phyloP scores from a whole-genome alignment of 345 rosid genomes.

The Rhodomyrtus tomentosa region DNA sequence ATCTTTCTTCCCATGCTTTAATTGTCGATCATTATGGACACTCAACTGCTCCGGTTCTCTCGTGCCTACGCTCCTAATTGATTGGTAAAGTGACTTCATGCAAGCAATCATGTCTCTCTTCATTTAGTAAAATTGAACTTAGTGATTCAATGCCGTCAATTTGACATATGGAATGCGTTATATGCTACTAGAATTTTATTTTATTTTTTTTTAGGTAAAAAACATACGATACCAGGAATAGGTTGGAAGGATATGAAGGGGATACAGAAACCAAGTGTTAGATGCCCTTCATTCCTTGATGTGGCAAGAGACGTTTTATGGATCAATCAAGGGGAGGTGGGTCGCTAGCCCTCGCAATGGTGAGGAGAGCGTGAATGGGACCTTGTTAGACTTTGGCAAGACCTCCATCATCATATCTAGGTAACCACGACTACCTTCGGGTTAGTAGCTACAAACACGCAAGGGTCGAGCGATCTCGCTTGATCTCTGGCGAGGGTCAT shows the following conservation, averaged over 20 bases:
- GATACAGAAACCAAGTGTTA: not conserved
- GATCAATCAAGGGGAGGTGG: not conserved
- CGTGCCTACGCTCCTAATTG: not conserved
- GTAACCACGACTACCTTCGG: not conserved
- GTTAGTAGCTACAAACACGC: not conserved
- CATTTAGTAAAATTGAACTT: not conserved
- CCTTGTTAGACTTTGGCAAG: not conserved
- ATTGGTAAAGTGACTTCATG: not conserved
- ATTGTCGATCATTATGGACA: not conserved
- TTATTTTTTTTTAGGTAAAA: too few species aligned
- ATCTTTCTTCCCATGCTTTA: not conserved
- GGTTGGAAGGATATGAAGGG: not conserved
- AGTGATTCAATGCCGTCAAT: not conserved
- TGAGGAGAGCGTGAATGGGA: not conserved
- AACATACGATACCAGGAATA: not conserved
- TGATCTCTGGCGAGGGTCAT: not conserved
- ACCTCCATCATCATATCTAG: not conserved
- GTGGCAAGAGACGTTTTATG: not conserved
- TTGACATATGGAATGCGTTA: not conserved
- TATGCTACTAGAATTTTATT: not conserved
- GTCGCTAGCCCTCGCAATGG: not conserved
- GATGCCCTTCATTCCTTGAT: not conserved
- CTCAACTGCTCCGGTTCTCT: not conserved
- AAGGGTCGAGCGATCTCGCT: not conserved
- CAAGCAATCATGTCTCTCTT: not conserved